These are phyloP conservation scores for Suillus weaverae DNA, from an alignment of 768 basidiomycete species.

Conservation along the genomic window DNA sequence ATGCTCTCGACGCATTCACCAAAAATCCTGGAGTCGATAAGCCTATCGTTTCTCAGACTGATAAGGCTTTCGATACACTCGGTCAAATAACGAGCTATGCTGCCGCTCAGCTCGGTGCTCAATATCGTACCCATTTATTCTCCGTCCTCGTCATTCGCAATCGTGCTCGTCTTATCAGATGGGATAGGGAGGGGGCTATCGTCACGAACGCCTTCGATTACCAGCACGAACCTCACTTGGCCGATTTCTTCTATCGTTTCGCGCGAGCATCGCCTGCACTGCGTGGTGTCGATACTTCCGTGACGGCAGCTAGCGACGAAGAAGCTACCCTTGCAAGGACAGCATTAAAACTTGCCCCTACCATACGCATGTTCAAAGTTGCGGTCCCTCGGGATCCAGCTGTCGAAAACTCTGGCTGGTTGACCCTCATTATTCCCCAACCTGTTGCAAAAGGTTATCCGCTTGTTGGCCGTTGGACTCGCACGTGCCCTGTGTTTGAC, in stretches of 20 bases:
- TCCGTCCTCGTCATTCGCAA: slow-evolving; percentile 15
- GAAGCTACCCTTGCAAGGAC: slow-evolving; percentile 7
- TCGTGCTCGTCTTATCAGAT: slow-evolving; percentile 14
- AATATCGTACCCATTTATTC: slow-evolving; percentile 20
- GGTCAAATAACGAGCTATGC: slow-evolving; percentile 22
- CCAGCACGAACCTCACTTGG: slow-evolving; percentile 6
- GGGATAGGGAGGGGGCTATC: slow-evolving; percentile 18
- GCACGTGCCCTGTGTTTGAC: background rate
- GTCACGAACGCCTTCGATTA: slow-evolving; percentile 23
- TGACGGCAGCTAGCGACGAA: slow-evolving; percentile 2
- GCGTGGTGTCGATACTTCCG: slow-evolving; percentile 28
- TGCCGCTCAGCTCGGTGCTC: slow-evolving; percentile 16
- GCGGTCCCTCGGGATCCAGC: background rate
- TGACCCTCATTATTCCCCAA: background rate
- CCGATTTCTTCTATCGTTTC: slow-evolving; percentile 29
- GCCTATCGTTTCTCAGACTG: background rate
- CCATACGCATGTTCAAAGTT: background rate
- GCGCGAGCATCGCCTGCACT: slow-evolving; percentile 11
- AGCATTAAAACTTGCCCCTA: background rate
- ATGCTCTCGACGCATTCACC: slow-evolving; percentile 2
- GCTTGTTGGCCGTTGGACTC: background rate
- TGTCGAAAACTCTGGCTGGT: background rate
- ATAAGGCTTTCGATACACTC: slow-evolving; percentile 9
- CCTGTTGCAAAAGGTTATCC: background rate
- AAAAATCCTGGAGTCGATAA: background rate